phyloP scores from a whole-genome alignment of 1,284 basidiomycete species.

The Sphaerobolus stellatus region DNA sequence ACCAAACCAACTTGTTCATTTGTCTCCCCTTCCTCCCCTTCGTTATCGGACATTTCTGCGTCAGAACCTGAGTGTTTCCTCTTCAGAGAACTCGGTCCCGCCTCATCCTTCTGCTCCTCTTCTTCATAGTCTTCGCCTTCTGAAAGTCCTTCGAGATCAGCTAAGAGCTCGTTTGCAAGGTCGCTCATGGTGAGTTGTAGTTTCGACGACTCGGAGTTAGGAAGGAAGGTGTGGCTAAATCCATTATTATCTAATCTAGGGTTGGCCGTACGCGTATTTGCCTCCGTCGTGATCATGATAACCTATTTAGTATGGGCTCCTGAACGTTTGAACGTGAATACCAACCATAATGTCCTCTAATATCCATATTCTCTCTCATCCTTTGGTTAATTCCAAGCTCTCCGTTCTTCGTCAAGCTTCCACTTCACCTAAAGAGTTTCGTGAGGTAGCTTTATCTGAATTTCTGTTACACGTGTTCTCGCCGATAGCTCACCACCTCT shows the following conservation, averaged over 20 bases:
- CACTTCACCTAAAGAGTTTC: slow-evolving; percentile 74
- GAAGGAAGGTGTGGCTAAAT: neutral
- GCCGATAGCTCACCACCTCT: too few relatives aligned
- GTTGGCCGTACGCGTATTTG: too few relatives aligned
- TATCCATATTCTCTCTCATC: slow-evolving; percentile 65
- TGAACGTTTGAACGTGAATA: too few relatives aligned
- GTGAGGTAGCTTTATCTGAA: slow-evolving; percentile 59
- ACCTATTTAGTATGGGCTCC: too few relatives aligned
- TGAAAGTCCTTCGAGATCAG: slow-evolving; percentile 79
- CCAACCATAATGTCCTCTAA: neutral
- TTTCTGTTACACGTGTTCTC: too few relatives aligned
- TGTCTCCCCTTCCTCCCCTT: slow-evolving; percentile 41
- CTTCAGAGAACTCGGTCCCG: slow-evolving; percentile 24
- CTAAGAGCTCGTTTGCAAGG: slow-evolving; percentile 84
- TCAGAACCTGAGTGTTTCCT: slow-evolving; percentile 45
- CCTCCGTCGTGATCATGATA: too few relatives aligned
- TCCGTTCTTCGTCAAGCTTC: slow-evolving; percentile 64
- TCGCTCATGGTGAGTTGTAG: slow-evolving; percentile 60
- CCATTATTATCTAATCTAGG: too few relatives aligned
- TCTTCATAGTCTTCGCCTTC: slow-evolving; percentile 54
- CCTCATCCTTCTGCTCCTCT: slow-evolving; percentile 32
- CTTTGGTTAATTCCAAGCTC: slow-evolving; percentile 69
- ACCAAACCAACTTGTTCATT: slow-evolving; percentile 59
- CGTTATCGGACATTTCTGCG: slow-evolving; percentile 45
- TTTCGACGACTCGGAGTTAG: neutral